Evolutionary conservation across 2,329 filamentous ascomycete species (phyloP), one percentile per base, ranked within the genome.

Genomic region (Geoglossum cookeanum): DNA sequence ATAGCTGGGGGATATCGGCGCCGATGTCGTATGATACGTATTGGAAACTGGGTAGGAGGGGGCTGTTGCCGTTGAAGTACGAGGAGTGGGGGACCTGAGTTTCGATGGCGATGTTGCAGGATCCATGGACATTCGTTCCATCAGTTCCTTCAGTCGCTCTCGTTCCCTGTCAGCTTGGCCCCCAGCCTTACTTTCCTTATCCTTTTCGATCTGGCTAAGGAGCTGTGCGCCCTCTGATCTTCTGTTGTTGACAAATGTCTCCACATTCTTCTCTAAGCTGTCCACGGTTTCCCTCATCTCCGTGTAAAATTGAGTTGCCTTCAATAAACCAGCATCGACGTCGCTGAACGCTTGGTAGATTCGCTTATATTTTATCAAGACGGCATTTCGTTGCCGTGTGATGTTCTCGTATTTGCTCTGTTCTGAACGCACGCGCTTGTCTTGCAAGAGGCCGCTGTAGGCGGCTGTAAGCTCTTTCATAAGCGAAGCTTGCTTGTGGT

Each of bases 221-320:
- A 98, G 78, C 67, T 95, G 87, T 0, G 88, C 87, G 3, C 92
- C 92, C 72, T 98, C 92, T 0, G 87, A 84, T 59, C 90, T 77
- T 55, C 92, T 80, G 68, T 98, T 98, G 72, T 89, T 94, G 62
- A 98, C 90, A 70, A 98, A 98, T 0, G 85, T 86, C 62, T 97
- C 91, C 1, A 98, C 92, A 64, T 98, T 98, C 77, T 95, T 92
- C 64, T 89, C 82, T 45, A 96, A 74, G 66, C 87, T 95, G 62
- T 91, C 86, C 0, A 94, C 88, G 0, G 89, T 96, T 61, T 96
- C 89, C 64, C 84, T 85, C 89, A 97, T 98, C 68, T 97, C 92
- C 2, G 79, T 78, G 67, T 98, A 98, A 79, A 95, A 98, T 57
- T 83, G 83, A 70, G 92, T 90, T 5, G 94, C 92, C 62, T 90